Evolutionary conservation across 352 stramenopile species (phyloP).

Genomic region (Globisporangium carolinianum): DNA sequence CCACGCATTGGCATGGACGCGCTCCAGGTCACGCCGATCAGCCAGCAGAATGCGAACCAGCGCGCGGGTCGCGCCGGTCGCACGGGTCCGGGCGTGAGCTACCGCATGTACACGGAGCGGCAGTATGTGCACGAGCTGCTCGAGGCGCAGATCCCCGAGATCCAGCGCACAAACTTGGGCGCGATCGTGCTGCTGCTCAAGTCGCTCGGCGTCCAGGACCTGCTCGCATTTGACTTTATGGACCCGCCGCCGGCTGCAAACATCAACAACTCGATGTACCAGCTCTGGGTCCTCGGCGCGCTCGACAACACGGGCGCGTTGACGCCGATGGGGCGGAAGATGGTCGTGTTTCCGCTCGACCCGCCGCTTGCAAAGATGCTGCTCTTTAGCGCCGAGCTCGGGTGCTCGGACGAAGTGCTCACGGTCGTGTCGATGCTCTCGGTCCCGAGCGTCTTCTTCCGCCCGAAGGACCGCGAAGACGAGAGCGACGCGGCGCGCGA

Average conservation of each 20-base stretch:
- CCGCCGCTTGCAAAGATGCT: constrained; percentile 95
- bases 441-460: constrained; percentile 96
- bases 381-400: constrained; percentile 91
- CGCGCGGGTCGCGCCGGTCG: constrained; percentile 91
- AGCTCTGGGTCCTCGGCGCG: constrained; percentile 97
- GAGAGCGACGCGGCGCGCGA: constrained; percentile 96
- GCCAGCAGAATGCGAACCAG: constrained; percentile 97
- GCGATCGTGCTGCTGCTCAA: constrained; percentile 98
- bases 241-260: constrained; percentile 95
- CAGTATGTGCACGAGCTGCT: constrained; percentile 97
- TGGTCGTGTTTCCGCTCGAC: constrained; percentile 98
- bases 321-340: constrained; percentile 93
- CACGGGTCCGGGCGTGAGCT: constrained; percentile 89
- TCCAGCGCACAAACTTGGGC: constrained; percentile 97
- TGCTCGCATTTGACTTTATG: constrained; percentile 99
- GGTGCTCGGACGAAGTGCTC: constrained; percentile 93
- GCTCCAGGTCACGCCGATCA: constrained; percentile 93
- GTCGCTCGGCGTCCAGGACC: constrained; percentile 93
- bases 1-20: constrained; percentile 99
- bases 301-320: constrained; percentile 97
- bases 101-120: constrained; percentile 96
- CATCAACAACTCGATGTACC: constrained; percentile 98
- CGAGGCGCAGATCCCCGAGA: constrained; percentile 96
- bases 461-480: constrained; percentile 95
- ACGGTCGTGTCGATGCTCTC: constrained; percentile 97